These are phyloP conservation scores for Capsicum chinense DNA, from an alignment of 257 asterid genomes.

Conservation along the genomic window DNA sequence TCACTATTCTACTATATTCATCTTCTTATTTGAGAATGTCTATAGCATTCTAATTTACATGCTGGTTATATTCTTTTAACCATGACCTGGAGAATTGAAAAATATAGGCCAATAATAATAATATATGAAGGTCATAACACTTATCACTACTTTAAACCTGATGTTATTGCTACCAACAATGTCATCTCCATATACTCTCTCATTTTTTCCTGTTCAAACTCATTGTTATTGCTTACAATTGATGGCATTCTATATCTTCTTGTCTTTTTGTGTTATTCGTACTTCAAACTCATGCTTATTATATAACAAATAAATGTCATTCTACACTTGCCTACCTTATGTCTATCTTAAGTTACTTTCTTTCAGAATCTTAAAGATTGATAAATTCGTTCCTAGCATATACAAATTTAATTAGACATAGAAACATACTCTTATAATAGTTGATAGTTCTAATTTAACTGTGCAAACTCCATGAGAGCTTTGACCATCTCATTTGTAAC, in stretches of 20 bases:
- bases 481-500: slow-evolving; percentile 95
- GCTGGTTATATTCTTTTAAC: neutral
- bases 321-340: neutral
- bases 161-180: neutral
- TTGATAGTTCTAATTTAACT: slow-evolving; percentile 70
- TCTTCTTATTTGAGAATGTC: neutral
- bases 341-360: neutral
- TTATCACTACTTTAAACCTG: neutral
- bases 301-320: neutral
- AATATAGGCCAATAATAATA: no score
- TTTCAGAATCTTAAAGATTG: slow-evolving; percentile 16
- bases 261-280: neutral
- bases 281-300: neutral
- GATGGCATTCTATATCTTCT: slow-evolving; percentile 1
- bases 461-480: slow-evolving; percentile 95
- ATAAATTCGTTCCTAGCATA: neutral
- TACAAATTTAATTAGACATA: slow-evolving; percentile 28
- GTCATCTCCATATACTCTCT: neutral
- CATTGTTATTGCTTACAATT: neutral
- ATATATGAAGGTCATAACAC: neutral
- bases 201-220: slow-evolving; percentile 8
- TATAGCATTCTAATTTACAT: slow-evolving; percentile 9
- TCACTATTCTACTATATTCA: no score
- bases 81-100: no score
- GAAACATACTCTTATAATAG: slow-evolving; percentile 68